Evolutionary conservation across 2,329 filamentous ascomycete genomes (phyloP).

Genomic region (Phialophora chinensis): DNA sequence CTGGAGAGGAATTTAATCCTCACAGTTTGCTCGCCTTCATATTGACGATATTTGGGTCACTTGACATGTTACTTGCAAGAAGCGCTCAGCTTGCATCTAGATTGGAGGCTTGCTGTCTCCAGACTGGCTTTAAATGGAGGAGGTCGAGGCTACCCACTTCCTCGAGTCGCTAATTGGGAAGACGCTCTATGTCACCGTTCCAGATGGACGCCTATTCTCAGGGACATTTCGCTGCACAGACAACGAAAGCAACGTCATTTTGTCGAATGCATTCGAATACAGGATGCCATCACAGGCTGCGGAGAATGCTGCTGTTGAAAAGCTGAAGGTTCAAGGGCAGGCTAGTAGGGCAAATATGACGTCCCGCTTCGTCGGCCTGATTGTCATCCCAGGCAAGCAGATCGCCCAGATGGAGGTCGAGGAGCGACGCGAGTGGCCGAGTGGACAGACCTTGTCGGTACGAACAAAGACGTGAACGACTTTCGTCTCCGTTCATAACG

Average conservation of each 20-base stretch:
- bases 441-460: slow-evolving; percentile 30
- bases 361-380: slow-evolving; percentile 83
- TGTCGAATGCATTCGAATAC: slow-evolving; percentile 87
- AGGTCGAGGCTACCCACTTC: slow-evolving; percentile 37
- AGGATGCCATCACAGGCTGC: slow-evolving; percentile 69
- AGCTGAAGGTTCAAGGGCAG: slow-evolving; percentile 44
- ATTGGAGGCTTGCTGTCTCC: not conserved
- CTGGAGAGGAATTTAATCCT: not conserved
- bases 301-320: slow-evolving; percentile 51
- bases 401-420: slow-evolving; percentile 89
- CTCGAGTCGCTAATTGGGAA: slow-evolving; percentile 39
- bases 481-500: not conserved
- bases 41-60: not conserved
- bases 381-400: slow-evolving; percentile 86
- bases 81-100: not conserved
- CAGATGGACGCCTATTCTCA: slow-evolving; percentile 74
- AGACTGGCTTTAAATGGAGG: slow-evolving; percentile 31
- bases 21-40: not conserved
- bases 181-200: slow-evolving; percentile 38
- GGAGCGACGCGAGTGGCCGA: slow-evolving; percentile 52
- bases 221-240: slow-evolving; percentile 95
- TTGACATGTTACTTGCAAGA: not conserved
- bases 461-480: slow-evolving; percentile 31
- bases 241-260: slow-evolving; percentile 84
- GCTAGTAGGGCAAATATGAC: slow-evolving; percentile 72